Conservation (phyloP, 495 filamentous ascomycete genomes). For the Penicillium cataractarum region DNA sequence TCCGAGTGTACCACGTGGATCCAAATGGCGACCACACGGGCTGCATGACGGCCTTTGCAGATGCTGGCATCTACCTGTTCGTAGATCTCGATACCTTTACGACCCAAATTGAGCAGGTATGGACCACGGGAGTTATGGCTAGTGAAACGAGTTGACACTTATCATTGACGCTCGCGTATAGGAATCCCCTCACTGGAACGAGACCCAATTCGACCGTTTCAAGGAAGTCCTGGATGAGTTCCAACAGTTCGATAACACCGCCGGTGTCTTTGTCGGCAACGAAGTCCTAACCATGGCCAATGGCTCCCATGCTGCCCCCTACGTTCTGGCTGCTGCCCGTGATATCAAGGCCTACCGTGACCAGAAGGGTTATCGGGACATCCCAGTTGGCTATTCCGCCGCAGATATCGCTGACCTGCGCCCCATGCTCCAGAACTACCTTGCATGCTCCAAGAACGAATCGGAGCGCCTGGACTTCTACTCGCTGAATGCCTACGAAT, state of each 20-base stretch:
- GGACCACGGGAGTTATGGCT: constrained; percentile 11
- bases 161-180: constrained; percentile 15
- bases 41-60: constrained; percentile 70
- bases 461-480: constrained; percentile 82
- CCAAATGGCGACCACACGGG: constrained; percentile 68
- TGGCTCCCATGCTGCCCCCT: constrained; percentile 71
- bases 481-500: constrained; percentile 84
- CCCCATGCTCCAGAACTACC: constrained; percentile 86
- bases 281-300: constrained; percentile 67
- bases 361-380: constrained; percentile 75
- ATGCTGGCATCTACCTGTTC: constrained; percentile 78
- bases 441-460: constrained; percentile 71
- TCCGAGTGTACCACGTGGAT: constrained; percentile 90
- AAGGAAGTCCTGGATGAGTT: constrained; percentile 77
- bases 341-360: constrained; percentile 84
- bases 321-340: constrained; percentile 76
- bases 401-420: constrained; percentile 81
- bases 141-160: neutral
- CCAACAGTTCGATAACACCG: constrained; percentile 74
- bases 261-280: constrained; percentile 85
- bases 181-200: constrained; percentile 63
- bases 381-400: constrained; percentile 89
- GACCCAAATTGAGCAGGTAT: constrained; percentile 74
- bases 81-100: constrained; percentile 85
- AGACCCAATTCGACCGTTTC: constrained; percentile 67